Evolutionary conservation across 2,329 filamentous ascomycete genomes (phyloP).

Genomic region (Neofusicoccum umdonicola): DNA sequence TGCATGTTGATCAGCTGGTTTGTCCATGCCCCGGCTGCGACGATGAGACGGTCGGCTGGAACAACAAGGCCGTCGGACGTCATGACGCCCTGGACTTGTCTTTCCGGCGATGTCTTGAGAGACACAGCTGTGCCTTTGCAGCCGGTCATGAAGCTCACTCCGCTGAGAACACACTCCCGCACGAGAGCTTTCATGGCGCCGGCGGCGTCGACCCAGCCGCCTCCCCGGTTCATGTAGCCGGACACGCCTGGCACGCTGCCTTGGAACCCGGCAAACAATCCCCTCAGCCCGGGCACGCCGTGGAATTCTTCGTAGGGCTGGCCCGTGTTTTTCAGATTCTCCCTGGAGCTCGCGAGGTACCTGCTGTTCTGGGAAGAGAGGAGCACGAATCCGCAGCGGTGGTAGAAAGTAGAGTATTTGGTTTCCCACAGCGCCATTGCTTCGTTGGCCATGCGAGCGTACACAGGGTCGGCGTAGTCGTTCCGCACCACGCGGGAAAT

Average conservation of each 20-base stretch:
- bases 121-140: conserved; percentile 18
- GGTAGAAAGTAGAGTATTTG: background rate
- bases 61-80: too few species aligned
- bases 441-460: conserved; percentile 29
- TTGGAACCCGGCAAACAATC: background rate
- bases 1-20: conserved; percentile 19
- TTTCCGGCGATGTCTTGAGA: too few species aligned
- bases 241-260: background rate
- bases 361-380: background rate
- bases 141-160: too few species aligned
- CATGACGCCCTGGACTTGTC: too few species aligned
- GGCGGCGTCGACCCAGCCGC: conserved; percentile 24
- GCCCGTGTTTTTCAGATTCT: background rate
- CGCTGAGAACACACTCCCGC: too few species aligned
- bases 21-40: conserved; percentile 30
- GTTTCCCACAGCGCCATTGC: conserved; percentile 19
- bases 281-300: background rate
- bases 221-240: conserved; percentile 20
- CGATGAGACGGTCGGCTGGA: conserved; percentile 21
- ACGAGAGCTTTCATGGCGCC: conserved; percentile 19
- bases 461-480: conserved; percentile 32
- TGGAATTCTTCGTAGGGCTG: background rate
- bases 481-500: conserved; percentile 41
- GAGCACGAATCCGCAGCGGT: background rate
- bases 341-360: background rate